Evolutionary conservation across 2,329 filamentous ascomycete genomes (phyloP), one percentile per base, ranked within the genome.

Genomic region (Penicillium sp.): DNA sequence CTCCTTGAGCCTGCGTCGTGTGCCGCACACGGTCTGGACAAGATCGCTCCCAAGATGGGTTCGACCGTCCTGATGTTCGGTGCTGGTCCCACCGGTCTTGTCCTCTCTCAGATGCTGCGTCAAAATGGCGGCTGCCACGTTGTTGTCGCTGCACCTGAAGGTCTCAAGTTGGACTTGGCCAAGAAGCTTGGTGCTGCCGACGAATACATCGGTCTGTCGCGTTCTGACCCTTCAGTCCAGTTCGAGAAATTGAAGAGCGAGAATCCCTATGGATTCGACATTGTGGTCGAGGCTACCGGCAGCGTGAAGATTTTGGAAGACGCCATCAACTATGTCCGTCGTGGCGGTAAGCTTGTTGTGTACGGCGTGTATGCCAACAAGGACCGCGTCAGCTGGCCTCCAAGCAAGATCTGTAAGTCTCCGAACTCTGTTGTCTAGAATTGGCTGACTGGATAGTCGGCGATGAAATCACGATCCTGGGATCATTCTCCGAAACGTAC

Each of bases 251-350:
- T 90, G 60, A 85, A 84, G 74, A 72, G 75, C 43, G 79, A 84
- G 47, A 84, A 90, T 70, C 86, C 86, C 0, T 84, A 89, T 64
- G 87, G 87, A 3, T 90, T 90, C 66, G 87, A 90, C 62, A 84
- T 89, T 61, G 85, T 88, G 23, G 81, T 88, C 21, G 85, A 89
- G 75, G 86, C 87, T 35, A 89, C 87, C 12, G 87, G 87, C 18
- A 86, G 81, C 52, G 77, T 83, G 47, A 84, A 83, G 71, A 85
- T 90, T 49, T 79, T 90, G 2, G 86, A 90, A 67, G 82, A 86
- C 64, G 78, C 85, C 26, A 88, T 90, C 70, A 79, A 89, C 73
- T 90, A 88, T 68, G 84, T 88, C 62, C 83, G 85, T 47, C 81
- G 86, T 52, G 87, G 87, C 43, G 87, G 87, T 56, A 89, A 87